Evolutionary conservation across 331 rosid genomes (phyloP), one percentile per base, ranked within the genome.

Genomic region (Pyrus hybrid): DNA sequence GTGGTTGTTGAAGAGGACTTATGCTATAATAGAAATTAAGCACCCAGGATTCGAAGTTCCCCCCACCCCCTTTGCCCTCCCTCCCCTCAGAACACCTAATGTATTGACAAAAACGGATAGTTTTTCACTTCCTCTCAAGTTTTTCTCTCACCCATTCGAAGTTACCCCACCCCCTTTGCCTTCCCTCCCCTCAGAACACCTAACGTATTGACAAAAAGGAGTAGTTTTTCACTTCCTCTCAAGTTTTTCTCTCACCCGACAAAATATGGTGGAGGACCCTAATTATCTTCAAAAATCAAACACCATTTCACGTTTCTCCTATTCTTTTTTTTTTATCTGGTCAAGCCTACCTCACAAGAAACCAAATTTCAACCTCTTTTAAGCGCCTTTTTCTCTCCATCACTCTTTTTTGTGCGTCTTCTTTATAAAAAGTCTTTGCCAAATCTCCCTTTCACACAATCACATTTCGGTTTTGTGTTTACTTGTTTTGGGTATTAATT

Each of bases 261-360:
- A 85, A 82, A 74, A 8, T 61, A 64, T 80, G 80, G 87, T 89
- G 94, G 88, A 76, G 73, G 83, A 73, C 83, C 83, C 80, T 79
- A 62, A 79, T 73, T 63, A 66, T 76, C 79, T 74, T 80, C 77
- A 80, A 74, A 25, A 82, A 75, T 73, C 77, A 83, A 81, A 75
- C 71, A 70, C 64, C 73, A 60, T 77, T 81, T 76, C 82, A 81
- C 71, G 16, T 68, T 77, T 20, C 79, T 73, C 14, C 28, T 33
- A 13, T 13, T 26, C 71, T 35, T 64, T 60, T 70, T 74, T 81
- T 76, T 35, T 0, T 2, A 53, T 37, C 80, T 77, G 76, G 83
- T 86, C 86, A 84, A 85, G 87, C 84, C 87, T 73, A 77, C 80
- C 85, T 80, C 83, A 65, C 78, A 82, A 81, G 82, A 80, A 75